A percentile compares a stretch with the other conserved stretches of the same genome.
Conservation (phyloP, 2,329 filamentous ascomycete genomes). For the Colletotrichum sp. region DNA sequence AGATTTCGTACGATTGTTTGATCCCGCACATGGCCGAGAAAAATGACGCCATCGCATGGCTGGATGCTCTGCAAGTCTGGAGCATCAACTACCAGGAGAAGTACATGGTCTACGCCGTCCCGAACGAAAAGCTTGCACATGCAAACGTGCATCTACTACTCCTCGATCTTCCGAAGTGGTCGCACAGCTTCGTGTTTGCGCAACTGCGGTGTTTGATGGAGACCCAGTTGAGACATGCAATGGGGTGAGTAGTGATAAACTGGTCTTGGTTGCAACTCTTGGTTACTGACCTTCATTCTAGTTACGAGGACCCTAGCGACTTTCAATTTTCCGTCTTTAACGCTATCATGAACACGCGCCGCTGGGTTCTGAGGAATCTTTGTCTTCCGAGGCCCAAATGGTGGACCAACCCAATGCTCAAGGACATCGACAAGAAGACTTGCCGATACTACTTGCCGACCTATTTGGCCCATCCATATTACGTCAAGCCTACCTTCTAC, state of each 20-base stretch:
- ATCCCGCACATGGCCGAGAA: conserved; percentile 41
- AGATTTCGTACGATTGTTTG: conserved; percentile 52
- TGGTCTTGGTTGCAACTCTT: neutral
- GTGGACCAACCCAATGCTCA: conserved; percentile 30
- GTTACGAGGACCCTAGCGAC: neutral
- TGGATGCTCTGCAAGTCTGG: conserved; percentile 56
- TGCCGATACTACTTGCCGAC: conserved; percentile 42
- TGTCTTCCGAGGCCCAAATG: conserved; percentile 48
- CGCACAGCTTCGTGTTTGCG: neutral
- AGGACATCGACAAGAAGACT: conserved; percentile 38
- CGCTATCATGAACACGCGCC: conserved; percentile 43
- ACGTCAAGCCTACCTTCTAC: conserved; percentile 53
- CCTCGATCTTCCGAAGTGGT: neutral
- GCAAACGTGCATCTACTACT: neutral
- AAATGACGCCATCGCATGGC: conserved; percentile 55
- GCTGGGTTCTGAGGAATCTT: conserved; percentile 51
- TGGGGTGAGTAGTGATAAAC: neutral
- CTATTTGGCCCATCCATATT: conserved; percentile 57
- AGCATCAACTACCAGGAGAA: conserved; percentile 51
- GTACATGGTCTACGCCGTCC: conserved; percentile 45
- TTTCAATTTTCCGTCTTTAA: neutral
- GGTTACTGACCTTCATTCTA: neutral
- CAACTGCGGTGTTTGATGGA: conserved; percentile 7
- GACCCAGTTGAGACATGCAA: neutral
- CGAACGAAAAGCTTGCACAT: conserved; percentile 4